A percentile compares a stretch with the other conserved stretches of the same genome.
Evolutionary conservation across 2,329 filamentous ascomycete genomes (phyloP).

Genomic region (Remersonia thermophila): DNA sequence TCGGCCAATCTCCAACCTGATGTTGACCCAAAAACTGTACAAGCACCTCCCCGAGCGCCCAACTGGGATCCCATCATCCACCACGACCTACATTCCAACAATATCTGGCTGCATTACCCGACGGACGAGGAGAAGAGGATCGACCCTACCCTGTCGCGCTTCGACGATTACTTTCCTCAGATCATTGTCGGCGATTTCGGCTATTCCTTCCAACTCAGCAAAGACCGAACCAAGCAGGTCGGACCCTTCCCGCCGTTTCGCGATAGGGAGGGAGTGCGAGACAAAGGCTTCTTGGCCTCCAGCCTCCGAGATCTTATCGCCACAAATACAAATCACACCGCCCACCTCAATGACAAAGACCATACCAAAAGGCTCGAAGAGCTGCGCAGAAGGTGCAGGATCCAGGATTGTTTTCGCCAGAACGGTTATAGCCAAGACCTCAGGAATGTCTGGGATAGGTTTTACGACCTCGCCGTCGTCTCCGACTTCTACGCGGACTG

Average conservation of each 20-base stretch:
- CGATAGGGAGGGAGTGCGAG: neutral
- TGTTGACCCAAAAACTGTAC: no score
- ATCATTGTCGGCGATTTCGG: slow-evolving; percentile 10
- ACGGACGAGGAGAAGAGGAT: slow-evolving; percentile 5
- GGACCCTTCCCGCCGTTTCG: neutral
- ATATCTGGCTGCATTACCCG: slow-evolving; percentile 10
- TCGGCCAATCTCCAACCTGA: slow-evolving; percentile 1
- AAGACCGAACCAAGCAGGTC: slow-evolving; percentile 1
- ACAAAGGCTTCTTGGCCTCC: neutral
- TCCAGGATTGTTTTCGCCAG: no score
- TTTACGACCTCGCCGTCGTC: no score
- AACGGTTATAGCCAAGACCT: no score
- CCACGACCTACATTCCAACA: slow-evolving; percentile 3
- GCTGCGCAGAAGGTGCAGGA: no score
- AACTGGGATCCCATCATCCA: slow-evolving; percentile 9
- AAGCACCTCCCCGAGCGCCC: neutral
- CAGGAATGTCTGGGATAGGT: no score
- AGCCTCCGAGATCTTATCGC: neutral
- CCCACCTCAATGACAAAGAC: no score
- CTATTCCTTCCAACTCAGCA: neutral
- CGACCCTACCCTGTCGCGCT: slow-evolving; percentile 1
- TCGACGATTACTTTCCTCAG: slow-evolving; percentile 6
- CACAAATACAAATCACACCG: no score
- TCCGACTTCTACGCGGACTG: no score
- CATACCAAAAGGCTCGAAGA: no score